Percentiles rank a stretch among this genome's conserved stretches.
Conservation (phyloP, 2,329 filamentous ascomycete genomes). For the Chaetothyriales sp. region DNA sequence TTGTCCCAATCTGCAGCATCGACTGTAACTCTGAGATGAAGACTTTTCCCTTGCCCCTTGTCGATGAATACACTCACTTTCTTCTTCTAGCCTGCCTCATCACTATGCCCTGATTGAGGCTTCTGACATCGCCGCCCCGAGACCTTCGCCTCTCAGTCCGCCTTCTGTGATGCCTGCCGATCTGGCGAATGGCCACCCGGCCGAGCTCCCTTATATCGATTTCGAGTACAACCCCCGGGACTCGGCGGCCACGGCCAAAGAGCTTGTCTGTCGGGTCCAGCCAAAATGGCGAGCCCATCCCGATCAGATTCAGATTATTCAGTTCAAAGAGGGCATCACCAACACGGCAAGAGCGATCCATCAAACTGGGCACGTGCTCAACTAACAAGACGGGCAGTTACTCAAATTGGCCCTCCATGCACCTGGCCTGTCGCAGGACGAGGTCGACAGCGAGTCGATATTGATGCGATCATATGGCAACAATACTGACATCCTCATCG, state of each 20-base stretch:
- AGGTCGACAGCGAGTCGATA: slow-evolving; percentile 71
- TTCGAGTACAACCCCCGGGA: slow-evolving; percentile 64
- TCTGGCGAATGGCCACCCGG: slow-evolving; percentile 6
- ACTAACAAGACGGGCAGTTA: slow-evolving; percentile 26
- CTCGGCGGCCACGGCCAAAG: slow-evolving; percentile 61
- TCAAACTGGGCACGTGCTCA: slow-evolving; percentile 12
- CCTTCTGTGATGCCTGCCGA: slow-evolving; percentile 4
- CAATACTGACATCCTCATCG: slow-evolving; percentile 87
- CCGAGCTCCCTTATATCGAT: slow-evolving; percentile 40
- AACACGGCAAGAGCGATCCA: slow-evolving; percentile 52
- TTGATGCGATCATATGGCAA: slow-evolving; percentile 87
- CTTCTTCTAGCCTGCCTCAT: background rate
- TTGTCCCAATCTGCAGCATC: background rate
- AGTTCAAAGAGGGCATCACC: slow-evolving; percentile 96
- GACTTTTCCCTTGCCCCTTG: background rate
- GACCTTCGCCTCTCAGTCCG: background rate
- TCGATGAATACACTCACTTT: background rate
- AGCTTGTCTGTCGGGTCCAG: slow-evolving; percentile 61
- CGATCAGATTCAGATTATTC: slow-evolving; percentile 66
- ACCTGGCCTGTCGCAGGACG: slow-evolving; percentile 54
- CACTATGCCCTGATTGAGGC: background rate
- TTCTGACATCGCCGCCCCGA: background rate
- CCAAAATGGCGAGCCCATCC: slow-evolving; percentile 67
- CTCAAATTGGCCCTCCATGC: slow-evolving; percentile 35
- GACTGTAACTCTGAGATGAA: background rate